A percentile compares a stretch with the other conserved stretches of the same genome.
These are phyloP conservation scores for Ustilago tritici DNA, from an alignment of 1,284 basidiomycete genomes.

Conservation along the genomic window DNA sequence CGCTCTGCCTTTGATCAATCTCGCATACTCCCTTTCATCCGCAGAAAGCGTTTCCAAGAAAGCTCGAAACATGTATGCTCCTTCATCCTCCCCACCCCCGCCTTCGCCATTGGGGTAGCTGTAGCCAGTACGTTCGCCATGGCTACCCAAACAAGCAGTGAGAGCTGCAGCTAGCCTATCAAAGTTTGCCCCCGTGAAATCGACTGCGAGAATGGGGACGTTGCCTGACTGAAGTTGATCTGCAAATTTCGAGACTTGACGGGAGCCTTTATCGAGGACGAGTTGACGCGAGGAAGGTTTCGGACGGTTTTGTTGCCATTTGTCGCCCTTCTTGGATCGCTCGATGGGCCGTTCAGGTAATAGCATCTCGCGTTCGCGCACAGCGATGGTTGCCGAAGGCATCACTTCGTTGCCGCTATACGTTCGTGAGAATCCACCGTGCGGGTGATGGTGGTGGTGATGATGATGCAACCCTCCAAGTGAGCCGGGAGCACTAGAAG, in stretches of 20 bases:
- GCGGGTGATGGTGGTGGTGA: constrained; percentile 35
- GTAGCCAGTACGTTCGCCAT: constrained; percentile 17
- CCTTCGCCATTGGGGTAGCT: constrained; percentile 5
- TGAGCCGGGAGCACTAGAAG: constrained; percentile 16
- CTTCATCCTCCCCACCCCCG: constrained; percentile 29
- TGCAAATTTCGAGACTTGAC: constrained; percentile 52
- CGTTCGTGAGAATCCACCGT: constrained; percentile 33
- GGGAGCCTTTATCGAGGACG: constrained; percentile 60
- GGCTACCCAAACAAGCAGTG: constrained; percentile 48
- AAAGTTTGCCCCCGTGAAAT: constrained; percentile 53
- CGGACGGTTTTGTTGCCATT: constrained; percentile 49
- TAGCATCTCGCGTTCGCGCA: constrained; percentile 54
- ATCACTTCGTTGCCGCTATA: constrained; percentile 49
- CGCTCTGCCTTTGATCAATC: constrained; percentile 40
- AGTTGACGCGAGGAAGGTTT: constrained; percentile 52
- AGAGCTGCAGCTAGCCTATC: constrained; percentile 48
- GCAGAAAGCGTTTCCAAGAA: constrained; percentile 51
- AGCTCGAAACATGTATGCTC: constrained; percentile 50
- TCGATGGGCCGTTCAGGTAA: constrained; percentile 53
- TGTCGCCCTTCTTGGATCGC: constrained; percentile 52
- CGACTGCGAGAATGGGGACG: constrained; percentile 63
- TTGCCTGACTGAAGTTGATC: constrained; percentile 53
- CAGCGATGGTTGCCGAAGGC: constrained; percentile 44
- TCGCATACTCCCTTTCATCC: constrained; percentile 63
- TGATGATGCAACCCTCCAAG: constrained; percentile 30